Evolutionary conservation across 78 protist genomes (phyloP).

Genomic region (Dictyostelium citrinum): DNA sequence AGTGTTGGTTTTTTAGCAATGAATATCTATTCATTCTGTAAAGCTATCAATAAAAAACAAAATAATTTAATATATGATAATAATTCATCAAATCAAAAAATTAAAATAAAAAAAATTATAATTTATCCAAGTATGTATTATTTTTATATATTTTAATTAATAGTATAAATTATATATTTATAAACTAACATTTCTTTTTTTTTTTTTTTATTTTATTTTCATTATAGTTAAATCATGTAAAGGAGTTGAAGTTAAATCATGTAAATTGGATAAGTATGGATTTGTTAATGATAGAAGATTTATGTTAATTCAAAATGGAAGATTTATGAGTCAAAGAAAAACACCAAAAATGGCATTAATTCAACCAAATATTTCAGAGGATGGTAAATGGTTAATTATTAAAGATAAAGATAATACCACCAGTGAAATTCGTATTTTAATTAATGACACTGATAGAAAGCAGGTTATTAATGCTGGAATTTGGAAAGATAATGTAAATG

Average conservation of each 20-base stretch:
- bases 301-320: background rate
- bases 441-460: background rate
- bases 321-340: constrained; percentile 43
- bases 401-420: background rate
- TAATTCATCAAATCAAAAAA: no score
- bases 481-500: constrained; percentile 26
- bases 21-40: no score
- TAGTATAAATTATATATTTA: no score
- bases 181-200: background rate
- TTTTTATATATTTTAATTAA: background rate
- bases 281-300: constrained; percentile 59
- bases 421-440: background rate
- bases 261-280: constrained; percentile 15
- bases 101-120: background rate
- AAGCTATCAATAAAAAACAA: no score
- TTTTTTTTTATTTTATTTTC: background rate
- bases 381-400: constrained; percentile 9
- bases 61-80: no score
- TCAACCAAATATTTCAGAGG: background rate
- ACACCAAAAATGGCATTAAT: constrained; percentile 9
- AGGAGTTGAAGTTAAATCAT: constrained; percentile 31
- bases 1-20: no score
- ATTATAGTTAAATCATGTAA: constrained; percentile 53
- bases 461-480: background rate
- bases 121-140: background rate